Percentiles rank a stretch among this genome's conserved stretches.
Evolutionary conservation across 352 stramenopile genomes (phyloP).

Genomic region (Pythium periplocum): DNA sequence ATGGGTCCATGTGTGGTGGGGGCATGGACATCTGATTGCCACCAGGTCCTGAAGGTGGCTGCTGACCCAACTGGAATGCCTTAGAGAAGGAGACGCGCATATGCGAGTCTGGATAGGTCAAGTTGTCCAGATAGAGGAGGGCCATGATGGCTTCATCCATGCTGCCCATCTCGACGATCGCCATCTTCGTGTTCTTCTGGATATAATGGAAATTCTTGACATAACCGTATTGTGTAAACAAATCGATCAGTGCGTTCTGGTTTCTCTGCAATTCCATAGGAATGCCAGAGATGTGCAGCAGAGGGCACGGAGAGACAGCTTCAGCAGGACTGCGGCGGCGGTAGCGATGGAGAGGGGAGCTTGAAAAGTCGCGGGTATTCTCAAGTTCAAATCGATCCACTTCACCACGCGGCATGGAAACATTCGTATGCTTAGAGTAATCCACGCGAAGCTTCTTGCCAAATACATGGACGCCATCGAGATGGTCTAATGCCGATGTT

Average conservation of each 20-base stretch:
- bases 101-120: constrained; percentile 60
- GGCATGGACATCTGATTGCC: constrained; percentile 6
- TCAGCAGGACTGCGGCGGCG: constrained; percentile 57
- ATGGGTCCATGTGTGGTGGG: background rate
- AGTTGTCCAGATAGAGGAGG: constrained; percentile 63
- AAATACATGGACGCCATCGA: constrained; percentile 70
- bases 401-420: constrained; percentile 78
- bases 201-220: constrained; percentile 74
- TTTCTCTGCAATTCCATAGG: constrained; percentile 59
- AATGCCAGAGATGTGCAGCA: constrained; percentile 76
- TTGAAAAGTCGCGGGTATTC: constrained; percentile 76
- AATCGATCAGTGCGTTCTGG: constrained; percentile 47
- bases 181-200: constrained; percentile 75
- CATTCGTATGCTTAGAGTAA: constrained; percentile 75
- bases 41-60: constrained; percentile 1
- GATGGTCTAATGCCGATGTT: constrained; percentile 68
- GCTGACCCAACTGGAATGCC: constrained; percentile 28
- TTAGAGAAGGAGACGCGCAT: constrained; percentile 84
- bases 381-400: constrained; percentile 79
- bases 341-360: constrained; percentile 73
- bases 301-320: constrained; percentile 48
- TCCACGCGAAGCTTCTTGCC: constrained; percentile 78
- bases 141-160: constrained; percentile 75
- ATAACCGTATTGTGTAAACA: constrained; percentile 68
- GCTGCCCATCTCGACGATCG: constrained; percentile 66